These are phyloP conservation scores for Torulaspora globosa DNA, from an alignment of 1,139 yeast genomes.

Conservation along the genomic window DNA sequence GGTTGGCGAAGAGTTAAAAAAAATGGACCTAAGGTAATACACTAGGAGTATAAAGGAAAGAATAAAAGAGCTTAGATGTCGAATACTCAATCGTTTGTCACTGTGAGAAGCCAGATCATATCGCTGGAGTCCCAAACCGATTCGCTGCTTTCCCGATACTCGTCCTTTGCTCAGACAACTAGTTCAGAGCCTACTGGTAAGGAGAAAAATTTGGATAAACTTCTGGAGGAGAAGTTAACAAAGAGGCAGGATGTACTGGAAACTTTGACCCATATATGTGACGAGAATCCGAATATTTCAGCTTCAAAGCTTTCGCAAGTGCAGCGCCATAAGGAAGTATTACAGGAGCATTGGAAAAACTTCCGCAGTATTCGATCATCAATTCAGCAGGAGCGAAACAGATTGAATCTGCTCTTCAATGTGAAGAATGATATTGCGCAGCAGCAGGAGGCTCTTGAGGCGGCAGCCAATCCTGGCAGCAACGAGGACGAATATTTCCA, in stretches of 20 bases:
- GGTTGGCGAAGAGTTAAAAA: slow-evolving; percentile 13
- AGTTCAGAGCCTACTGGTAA: slow-evolving; percentile 47
- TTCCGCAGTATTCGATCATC: slow-evolving; percentile 55
- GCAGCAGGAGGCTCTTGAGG: slow-evolving; percentile 34
- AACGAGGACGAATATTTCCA: slow-evolving; percentile 66
- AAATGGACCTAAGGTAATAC: not conserved
- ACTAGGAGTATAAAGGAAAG: not conserved
- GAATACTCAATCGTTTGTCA: slow-evolving; percentile 42
- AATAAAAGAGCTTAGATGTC: slow-evolving; percentile 5
- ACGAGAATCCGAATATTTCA: slow-evolving; percentile 56
- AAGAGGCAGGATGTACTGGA: slow-evolving; percentile 44
- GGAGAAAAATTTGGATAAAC: slow-evolving; percentile 44
- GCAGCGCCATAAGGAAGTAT: slow-evolving; percentile 72
- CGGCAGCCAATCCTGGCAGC: slow-evolving; percentile 23
- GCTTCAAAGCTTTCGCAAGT: slow-evolving; percentile 78
- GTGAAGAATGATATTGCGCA: slow-evolving; percentile 68
- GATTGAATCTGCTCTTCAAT: slow-evolving; percentile 65
- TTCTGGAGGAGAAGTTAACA: slow-evolving; percentile 42
- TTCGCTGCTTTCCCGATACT: slow-evolving; percentile 46
- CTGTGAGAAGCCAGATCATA: slow-evolving; percentile 52
- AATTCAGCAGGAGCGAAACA: slow-evolving; percentile 69
- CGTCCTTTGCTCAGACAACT: slow-evolving; percentile 51
- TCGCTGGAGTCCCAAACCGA: slow-evolving; percentile 56
- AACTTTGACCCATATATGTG: slow-evolving; percentile 44
- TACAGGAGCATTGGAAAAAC: slow-evolving; percentile 65